Percentiles rank a stretch among this genome's conserved stretches.
Conservation (phyloP, 345 rosid genomes). For the Lenwebbia sp. region DNA sequence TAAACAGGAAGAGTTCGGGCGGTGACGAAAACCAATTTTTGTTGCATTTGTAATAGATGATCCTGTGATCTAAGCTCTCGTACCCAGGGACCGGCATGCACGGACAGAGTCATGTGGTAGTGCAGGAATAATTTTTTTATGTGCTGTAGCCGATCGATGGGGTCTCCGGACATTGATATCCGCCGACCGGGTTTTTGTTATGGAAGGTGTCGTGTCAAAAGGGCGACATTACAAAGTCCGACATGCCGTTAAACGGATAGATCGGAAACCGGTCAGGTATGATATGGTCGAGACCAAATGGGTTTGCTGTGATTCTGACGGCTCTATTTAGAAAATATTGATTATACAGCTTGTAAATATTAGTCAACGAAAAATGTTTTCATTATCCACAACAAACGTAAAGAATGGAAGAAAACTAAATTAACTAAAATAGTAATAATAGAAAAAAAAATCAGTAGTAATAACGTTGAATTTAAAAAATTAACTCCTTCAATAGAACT, state of each 20-base stretch:
- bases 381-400: neutral
- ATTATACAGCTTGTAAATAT: neutral
- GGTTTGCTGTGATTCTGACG: neutral
- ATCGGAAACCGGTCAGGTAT: neutral
- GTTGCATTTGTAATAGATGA: neutral
- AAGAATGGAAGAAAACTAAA: too few relatives aligned
- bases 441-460: too few relatives aligned
- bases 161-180: neutral
- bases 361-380: rapidly evolving
- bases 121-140: neutral
- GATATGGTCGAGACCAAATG: neutral
- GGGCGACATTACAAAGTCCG: neutral
- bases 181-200: neutral
- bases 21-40: neutral
- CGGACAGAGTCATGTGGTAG: neutral
- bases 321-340: too few relatives aligned
- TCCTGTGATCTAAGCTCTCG: neutral
- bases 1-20: neutral
- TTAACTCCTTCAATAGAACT: neutral
- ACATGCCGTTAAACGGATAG: neutral
- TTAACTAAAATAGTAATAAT: neutral
- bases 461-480: too few relatives aligned
- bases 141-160: too few relatives aligned
- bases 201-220: neutral
- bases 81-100: neutral